Evolutionary conservation across 139 green algal genomes (phyloP).

Genomic region (Auxenochlorella protothecoides): DNA sequence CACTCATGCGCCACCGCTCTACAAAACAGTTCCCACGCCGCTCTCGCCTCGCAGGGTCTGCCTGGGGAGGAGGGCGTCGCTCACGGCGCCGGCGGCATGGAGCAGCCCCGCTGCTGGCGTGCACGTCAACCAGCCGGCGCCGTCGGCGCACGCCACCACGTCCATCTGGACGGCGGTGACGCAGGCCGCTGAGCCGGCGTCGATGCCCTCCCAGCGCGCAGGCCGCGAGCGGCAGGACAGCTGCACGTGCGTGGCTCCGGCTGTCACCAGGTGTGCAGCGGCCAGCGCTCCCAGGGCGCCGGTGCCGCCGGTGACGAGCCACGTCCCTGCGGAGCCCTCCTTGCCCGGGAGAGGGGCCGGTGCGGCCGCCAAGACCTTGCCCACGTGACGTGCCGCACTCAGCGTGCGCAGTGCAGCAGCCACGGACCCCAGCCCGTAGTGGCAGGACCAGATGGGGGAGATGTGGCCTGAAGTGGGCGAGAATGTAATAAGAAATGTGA

Average conservation of each 20-base stretch:
- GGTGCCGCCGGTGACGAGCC: conserved; percentile 28
- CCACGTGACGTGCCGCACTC: conserved; percentile 66
- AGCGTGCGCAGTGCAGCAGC: conserved; percentile 66
- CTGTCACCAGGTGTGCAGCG: conserved; percentile 42
- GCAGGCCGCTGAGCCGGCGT: conserved; percentile 9
- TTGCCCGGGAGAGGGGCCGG: background rate
- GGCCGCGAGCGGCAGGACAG: conserved; percentile 33
- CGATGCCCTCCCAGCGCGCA: conserved; percentile 33
- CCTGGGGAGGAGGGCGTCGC: conserved; percentile 49
- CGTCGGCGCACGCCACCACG: background rate
- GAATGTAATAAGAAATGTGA: too few relatives aligned
- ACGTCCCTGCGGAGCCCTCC: background rate
- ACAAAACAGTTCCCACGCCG: background rate
- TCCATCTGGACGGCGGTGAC: background rate
- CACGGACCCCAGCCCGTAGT: conserved; percentile 32
- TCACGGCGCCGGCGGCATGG: conserved; percentile 61
- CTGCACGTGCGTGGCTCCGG: conserved; percentile 13
- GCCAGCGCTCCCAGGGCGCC: conserved; percentile 40
- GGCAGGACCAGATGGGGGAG: conserved; percentile 31
- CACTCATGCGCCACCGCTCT: too few relatives aligned
- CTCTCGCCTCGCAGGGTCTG: conserved; percentile 34
- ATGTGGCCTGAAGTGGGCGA: conserved; percentile 2
- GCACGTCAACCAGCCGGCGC: background rate
- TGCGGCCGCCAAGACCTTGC: conserved; percentile 64
- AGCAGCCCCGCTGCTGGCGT: conserved; percentile 33